Evolutionary conservation across 2,329 filamentous ascomycete species (phyloP).

Genomic region (Penicillium italicum): DNA sequence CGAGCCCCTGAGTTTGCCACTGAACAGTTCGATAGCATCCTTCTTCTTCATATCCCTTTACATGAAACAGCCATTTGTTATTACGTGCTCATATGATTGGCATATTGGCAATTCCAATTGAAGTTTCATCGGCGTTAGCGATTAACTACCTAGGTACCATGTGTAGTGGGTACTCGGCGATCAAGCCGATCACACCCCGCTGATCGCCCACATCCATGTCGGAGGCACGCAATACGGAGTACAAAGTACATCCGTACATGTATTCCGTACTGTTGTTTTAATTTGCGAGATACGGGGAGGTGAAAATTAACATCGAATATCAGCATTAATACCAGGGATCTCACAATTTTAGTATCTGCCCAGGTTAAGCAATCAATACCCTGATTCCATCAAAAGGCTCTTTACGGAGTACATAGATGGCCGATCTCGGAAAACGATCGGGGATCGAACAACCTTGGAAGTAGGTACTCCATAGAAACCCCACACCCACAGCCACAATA

Average conservation of each 20-base stretch:
- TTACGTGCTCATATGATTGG: background rate
- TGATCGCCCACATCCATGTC: background rate
- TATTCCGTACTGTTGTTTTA: background rate
- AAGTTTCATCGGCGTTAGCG: background rate
- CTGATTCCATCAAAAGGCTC: background rate
- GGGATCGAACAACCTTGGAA: background rate
- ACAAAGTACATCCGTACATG: background rate
- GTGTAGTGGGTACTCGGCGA: background rate
- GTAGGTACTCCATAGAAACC: background rate
- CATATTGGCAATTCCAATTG: background rate
- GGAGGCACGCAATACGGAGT: background rate
- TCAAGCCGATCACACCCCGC: background rate
- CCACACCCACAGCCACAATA: background rate
- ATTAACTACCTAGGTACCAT: background rate
- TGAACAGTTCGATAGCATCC: background rate
- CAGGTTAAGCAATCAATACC: background rate
- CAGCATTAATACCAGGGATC: background rate
- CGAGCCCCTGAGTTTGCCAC: constrained; percentile 3
- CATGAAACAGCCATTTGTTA: background rate
- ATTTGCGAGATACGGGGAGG: background rate
- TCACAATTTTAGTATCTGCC: background rate
- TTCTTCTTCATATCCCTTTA: background rate
- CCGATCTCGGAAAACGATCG: background rate
- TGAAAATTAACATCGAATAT: background rate
- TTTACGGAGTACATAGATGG: background rate